phyloP scores from a whole-genome alignment of 768 basidiomycete genomes.

The Trametes elegans region DNA sequence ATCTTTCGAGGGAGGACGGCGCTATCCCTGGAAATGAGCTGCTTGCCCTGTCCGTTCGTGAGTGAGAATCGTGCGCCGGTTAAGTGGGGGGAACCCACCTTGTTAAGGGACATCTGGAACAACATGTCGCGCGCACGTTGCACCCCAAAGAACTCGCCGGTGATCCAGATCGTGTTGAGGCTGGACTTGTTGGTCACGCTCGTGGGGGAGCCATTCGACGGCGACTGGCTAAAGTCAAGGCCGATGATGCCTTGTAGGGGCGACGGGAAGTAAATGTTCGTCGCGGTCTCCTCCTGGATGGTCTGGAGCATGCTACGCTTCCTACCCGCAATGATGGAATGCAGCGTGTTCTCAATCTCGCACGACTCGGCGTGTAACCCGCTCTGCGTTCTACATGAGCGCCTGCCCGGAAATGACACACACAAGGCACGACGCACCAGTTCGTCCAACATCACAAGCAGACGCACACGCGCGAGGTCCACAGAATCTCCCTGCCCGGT shows the following conservation, averaged over 20 bases:
- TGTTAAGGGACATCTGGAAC: constrained; percentile 79
- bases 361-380: constrained; percentile 88
- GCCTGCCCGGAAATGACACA: constrained; percentile 5
- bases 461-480: constrained; percentile 84
- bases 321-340: constrained; percentile 86
- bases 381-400: constrained; percentile 67
- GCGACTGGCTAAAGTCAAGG: constrained; percentile 46
- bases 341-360: constrained; percentile 94
- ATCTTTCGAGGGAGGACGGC: constrained; percentile 94
- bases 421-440: constrained; percentile 54
- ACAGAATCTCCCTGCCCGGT: constrained; percentile 88
- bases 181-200: constrained; percentile 46
- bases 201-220: constrained; percentile 39
- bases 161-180: constrained; percentile 88
- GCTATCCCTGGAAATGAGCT: constrained; percentile 88
- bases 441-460: constrained; percentile 94
- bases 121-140: constrained; percentile 95
- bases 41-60: constrained; percentile 65
- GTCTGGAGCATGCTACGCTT: constrained; percentile 85
- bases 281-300: constrained; percentile 96
- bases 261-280: constrained; percentile 94
- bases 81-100: constrained; percentile 51
- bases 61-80: neutral
- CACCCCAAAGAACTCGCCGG: constrained; percentile 96
- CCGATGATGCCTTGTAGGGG: constrained; percentile 85